Base-by-base conservation (phyloP, 2,329 filamentous ascomycete genomes). In the Hypoxylon sp. region DNA sequence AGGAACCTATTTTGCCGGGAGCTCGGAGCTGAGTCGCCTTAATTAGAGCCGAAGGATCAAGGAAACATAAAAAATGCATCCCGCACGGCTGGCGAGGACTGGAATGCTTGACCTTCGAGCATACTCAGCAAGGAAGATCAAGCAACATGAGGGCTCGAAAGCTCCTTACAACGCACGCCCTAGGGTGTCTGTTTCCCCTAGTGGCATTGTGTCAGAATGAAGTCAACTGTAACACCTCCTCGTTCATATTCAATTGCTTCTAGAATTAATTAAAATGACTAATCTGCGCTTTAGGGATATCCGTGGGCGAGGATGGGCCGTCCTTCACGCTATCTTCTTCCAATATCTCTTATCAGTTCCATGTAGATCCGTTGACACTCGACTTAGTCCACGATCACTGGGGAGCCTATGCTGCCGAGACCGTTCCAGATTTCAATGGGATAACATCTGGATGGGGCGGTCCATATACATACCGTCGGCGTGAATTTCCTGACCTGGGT, bases 401-500 rank as follows among this genome's bases (percentile, higher is more conserved):
- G 69, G 89, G 89, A 46, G 87, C 84, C 11, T 82, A 81, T 0
- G 81, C 85, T 2, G 83, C 83, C 2, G 88, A 89, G 54, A 82
- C 86, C 14, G 81, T 85, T 1, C 82, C 83, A 0, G 79, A 81
- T 1, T 80, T 82, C 39, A 74, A 84, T 3, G 82, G 83, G 0
- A 79, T 81, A 0, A 79, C 81, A 39, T 77, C 83, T 17, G 89
- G 89, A 48, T 91, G 89, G 89, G 80, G 84, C 37, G 79, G 83
- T 33, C 74, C 81, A 53, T 77, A 83, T 37, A 84, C 83, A 10
- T 87, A 86, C 46, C 75, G 84, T 14, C 84, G 87, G 14, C 85
- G 89, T 29, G 89, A 91, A 74, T 90, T 90, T 59, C 89, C 89
- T 1, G 89, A 91, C 65, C 80, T 88, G 3, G 89, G 89, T 0